Percentiles rank a stretch among this genome's conserved stretches.
These are phyloP conservation scores for Aschersonia sp. DNA, from an alignment of 2,329 filamentous ascomycete genomes.

Conservation along the genomic window DNA sequence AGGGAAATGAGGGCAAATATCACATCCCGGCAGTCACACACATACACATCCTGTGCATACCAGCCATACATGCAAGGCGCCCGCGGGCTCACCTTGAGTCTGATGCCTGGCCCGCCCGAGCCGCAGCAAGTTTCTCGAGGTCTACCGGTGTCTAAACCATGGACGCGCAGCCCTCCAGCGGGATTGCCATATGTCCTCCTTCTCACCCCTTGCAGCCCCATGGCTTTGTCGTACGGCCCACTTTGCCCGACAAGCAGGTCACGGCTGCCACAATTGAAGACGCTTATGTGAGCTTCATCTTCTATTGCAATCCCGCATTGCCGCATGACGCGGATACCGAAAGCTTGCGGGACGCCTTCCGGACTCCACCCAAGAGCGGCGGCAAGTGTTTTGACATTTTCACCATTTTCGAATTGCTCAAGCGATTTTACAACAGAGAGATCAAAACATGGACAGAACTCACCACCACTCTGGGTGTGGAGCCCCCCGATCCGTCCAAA, in stretches of 20 bases:
- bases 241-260: conserved; percentile 53
- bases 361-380: conserved; percentile 69
- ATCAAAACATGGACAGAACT: conserved; percentile 89
- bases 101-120: too few relatives aligned
- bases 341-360: conserved; percentile 61
- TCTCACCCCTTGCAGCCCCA: background rate
- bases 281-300: conserved; percentile 70
- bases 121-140: too few relatives aligned
- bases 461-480: conserved; percentile 75
- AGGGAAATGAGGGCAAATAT: too few relatives aligned
- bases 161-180: background rate
- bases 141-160: background rate
- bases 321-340: conserved; percentile 49
- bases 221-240: conserved; percentile 7
- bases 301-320: conserved; percentile 81
- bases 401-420: conserved; percentile 60
- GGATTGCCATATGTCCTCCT: background rate
- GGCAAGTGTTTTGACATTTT: conserved; percentile 67
- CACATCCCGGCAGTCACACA: too few relatives aligned
- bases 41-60: too few relatives aligned
- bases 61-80: too few relatives aligned
- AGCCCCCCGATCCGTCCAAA: conserved; percentile 56
- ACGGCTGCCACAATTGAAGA: conserved; percentile 60
- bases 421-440: conserved; percentile 63
- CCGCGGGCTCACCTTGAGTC: too few relatives aligned